Evolutionary conservation across 192 early-diverging fungal species (phyloP).

Genomic region (Radiomyces spectabilis): DNA sequence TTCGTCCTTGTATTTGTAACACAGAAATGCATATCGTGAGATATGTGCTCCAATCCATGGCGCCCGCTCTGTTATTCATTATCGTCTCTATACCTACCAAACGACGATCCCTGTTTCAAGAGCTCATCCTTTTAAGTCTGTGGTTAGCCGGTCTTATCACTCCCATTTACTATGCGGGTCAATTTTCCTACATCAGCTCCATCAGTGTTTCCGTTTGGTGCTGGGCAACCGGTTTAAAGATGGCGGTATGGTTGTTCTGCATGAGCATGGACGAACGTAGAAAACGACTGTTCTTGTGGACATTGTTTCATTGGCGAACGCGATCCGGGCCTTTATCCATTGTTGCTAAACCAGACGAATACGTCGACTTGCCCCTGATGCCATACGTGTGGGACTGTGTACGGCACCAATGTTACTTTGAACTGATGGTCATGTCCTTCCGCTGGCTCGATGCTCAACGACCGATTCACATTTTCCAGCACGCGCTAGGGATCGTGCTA

Average conservation of each 20-base stretch:
- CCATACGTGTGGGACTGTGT: not conserved
- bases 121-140: not conserved
- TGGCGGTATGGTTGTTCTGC: slow-evolving; percentile 8
- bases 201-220: not conserved
- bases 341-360: not conserved
- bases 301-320: not conserved
- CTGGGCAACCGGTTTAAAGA: slow-evolving; percentile 9
- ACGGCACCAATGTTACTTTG: too few species aligned
- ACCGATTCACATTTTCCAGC: not conserved
- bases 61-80: slow-evolving; percentile 3
- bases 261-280: slow-evolving; percentile 3
- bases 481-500: not conserved
- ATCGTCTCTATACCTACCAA: slow-evolving; percentile 1
- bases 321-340: not conserved
- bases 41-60: not conserved
- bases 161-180: slow-evolving; percentile 8
- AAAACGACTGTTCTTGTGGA: not conserved
- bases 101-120: not conserved
- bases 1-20: too few species aligned
- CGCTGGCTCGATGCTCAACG: too few species aligned
- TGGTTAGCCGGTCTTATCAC: slow-evolving; percentile 2
- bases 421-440: too few species aligned
- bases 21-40: too few species aligned
- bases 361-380: not conserved
- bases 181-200: not conserved